Conservation (phyloP, 805 yeast genomes). For the Brettanomyces sp. region DNA sequence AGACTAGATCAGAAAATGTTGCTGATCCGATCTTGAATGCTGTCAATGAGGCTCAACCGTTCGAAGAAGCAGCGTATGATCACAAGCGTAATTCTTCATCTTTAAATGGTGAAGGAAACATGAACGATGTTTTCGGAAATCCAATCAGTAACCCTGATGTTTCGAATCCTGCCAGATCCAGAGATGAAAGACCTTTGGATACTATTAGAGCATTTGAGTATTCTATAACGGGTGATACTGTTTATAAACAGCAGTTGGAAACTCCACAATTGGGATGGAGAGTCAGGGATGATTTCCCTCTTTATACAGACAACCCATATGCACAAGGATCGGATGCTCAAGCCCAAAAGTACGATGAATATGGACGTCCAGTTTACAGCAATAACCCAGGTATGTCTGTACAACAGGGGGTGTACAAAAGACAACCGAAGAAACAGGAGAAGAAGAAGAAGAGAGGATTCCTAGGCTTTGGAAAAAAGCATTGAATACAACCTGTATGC, state of each 20-base stretch:
- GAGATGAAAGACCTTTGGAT: constrained; percentile 96
- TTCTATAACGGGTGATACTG: constrained; percentile 82
- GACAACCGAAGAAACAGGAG: constrained; percentile 37
- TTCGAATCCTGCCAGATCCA: constrained; percentile 85
- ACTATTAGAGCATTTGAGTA: constrained; percentile 91
- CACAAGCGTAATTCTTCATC: constrained; percentile 26
- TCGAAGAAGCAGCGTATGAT: constrained; percentile 49
- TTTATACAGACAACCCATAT: constrained; percentile 34
- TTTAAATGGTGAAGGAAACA: constrained; percentile 25
- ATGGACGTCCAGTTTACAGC: constrained; percentile 28
- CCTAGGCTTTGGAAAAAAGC: constrained; percentile 52
- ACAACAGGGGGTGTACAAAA: constrained; percentile 33
- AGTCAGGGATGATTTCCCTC: constrained; percentile 70
- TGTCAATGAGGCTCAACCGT: constrained; percentile 93
- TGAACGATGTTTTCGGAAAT: constrained; percentile 80
- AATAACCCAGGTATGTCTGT: constrained; percentile 3
- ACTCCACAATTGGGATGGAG: constrained; percentile 75
- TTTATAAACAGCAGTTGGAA: constrained; percentile 75
- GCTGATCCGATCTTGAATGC: constrained; percentile 92
- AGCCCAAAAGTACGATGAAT: constrained; percentile 18
- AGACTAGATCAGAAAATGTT: constrained; percentile 57
- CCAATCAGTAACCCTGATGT: constrained; percentile 72
- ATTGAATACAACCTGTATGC: neutral
- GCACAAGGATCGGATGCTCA: constrained; percentile 6
- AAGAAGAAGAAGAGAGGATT: constrained; percentile 69